phyloP scores from a whole-genome alignment of 805 yeast genomes.

The Candida namnaoensis region DNA sequence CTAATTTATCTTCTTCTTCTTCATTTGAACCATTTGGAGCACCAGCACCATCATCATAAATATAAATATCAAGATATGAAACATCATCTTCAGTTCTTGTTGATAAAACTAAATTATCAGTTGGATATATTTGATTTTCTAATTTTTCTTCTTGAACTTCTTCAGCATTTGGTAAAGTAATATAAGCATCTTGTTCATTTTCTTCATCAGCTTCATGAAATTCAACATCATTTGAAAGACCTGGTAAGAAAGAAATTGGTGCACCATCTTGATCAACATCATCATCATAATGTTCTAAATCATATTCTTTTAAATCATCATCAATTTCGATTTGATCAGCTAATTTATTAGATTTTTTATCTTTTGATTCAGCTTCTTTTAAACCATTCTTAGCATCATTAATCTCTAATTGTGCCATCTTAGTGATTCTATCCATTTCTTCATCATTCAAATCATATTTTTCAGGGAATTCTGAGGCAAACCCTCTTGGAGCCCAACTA shows the following conservation, averaged over 20 bases:
- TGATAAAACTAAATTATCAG: slow-evolving; percentile 83
- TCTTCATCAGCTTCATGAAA: slow-evolving; percentile 40
- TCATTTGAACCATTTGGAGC: slow-evolving; percentile 63
- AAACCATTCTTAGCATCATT: slow-evolving; percentile 66
- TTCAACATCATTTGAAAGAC: slow-evolving; percentile 53
- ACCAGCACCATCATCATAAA: slow-evolving; percentile 90
- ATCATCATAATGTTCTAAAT: slow-evolving; percentile 77
- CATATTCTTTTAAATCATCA: slow-evolving; percentile 83
- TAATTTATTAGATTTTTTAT: slow-evolving; percentile 17
- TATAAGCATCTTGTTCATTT: slow-evolving; percentile 31
- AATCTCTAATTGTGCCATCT: slow-evolving; percentile 76
- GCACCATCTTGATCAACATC: slow-evolving; percentile 52
- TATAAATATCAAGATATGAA: slow-evolving; percentile 85
- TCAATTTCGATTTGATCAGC: slow-evolving; percentile 55
- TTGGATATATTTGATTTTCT: slow-evolving; percentile 80
- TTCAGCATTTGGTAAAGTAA: slow-evolving; percentile 34
- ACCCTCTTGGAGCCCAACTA: slow-evolving; percentile 95
- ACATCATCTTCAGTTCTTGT: slow-evolving; percentile 95
- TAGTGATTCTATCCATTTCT: slow-evolving; percentile 85
- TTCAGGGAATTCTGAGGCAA: slow-evolving; percentile 87
- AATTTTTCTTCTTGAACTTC: slow-evolving; percentile 71
- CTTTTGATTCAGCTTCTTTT: slow-evolving; percentile 12
- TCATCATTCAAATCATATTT: slow-evolving; percentile 83
- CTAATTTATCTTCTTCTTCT: slow-evolving; percentile 55
- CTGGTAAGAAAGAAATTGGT: slow-evolving; percentile 62